Conservation (phyloP, 441 rosid genomes). For the Erysimum cheiri region DNA sequence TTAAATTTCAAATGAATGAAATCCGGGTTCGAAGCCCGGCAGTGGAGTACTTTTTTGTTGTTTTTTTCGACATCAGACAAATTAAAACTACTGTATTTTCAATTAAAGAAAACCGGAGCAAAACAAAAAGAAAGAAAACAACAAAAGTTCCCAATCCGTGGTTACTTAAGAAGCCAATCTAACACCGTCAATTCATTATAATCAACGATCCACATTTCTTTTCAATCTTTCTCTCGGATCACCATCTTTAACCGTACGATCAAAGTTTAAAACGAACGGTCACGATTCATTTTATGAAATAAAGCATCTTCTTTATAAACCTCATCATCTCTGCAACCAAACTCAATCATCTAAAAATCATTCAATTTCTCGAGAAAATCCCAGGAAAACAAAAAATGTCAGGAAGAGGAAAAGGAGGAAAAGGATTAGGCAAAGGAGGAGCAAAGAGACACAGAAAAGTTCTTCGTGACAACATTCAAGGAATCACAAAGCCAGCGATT, state of each 20-base stretch:
- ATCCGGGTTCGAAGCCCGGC: constrained; percentile 10
- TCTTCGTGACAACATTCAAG: constrained; percentile 57
- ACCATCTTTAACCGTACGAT: constrained; percentile 2
- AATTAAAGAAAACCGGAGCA: too few relatives aligned
- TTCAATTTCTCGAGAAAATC: neutral
- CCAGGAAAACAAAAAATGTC: constrained; percentile 43
- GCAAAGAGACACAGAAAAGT: constrained; percentile 62
- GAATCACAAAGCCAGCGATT: constrained; percentile 64
- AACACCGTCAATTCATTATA: constrained; percentile 2
- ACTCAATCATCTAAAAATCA: neutral
- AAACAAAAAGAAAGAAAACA: too few relatives aligned
- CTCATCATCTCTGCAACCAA: neutral
- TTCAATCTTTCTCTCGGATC: constrained; percentile 11
- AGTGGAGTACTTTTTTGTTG: constrained; percentile 6
- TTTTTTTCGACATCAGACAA: too few relatives aligned
- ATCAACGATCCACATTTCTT: neutral
- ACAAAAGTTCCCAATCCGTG: constrained; percentile 1
- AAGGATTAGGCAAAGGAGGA: constrained; percentile 64
- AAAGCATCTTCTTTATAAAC: constrained; percentile 26
- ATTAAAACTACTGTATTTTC: too few relatives aligned
- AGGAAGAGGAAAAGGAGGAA: constrained; percentile 66
- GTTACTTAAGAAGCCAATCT: neutral
- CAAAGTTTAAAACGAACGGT: neutral
- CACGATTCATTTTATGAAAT: neutral
- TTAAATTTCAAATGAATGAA: constrained; percentile 13